Evolutionary conservation across 106 monocot genomes (phyloP).

Genomic region (Iris macrosiphon): DNA sequence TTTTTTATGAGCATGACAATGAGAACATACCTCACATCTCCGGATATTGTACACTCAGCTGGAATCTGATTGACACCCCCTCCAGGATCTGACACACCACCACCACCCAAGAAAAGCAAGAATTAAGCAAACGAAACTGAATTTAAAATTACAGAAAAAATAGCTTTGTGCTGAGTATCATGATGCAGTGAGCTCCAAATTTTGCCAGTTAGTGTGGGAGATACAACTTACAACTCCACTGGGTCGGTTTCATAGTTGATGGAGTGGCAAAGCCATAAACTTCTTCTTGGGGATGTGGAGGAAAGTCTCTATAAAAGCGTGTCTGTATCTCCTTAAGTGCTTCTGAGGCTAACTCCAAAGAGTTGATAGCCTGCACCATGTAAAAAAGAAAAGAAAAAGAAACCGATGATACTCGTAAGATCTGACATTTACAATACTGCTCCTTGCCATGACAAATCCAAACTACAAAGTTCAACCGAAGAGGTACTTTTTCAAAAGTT

Average conservation of each 20-base stretch:
- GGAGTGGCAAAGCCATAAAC: conserved; percentile 90
- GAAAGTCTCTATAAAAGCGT: conserved; percentile 83
- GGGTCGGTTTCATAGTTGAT: conserved; percentile 97
- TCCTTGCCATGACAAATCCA: too few relatives aligned
- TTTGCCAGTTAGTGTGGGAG: too few relatives aligned
- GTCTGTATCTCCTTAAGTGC: conserved; percentile 87
- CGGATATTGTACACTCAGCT: conserved; percentile 87
- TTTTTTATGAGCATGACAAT: too few relatives aligned
- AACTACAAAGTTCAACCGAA: too few relatives aligned
- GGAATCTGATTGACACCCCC: conserved; percentile 96
- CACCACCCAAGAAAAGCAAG: neutral
- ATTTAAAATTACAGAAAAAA: too few relatives aligned
- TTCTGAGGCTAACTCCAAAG: conserved; percentile 84
- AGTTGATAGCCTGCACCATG: conserved; percentile 72
- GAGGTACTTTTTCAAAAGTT: too few relatives aligned
- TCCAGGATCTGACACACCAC: conserved; percentile 88
- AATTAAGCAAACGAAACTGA: too few relatives aligned
- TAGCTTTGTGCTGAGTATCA: too few relatives aligned
- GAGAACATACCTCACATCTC: conserved; percentile 73
- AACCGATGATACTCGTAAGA: too few relatives aligned
- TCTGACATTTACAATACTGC: too few relatives aligned
- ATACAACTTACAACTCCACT: conserved; percentile 90
- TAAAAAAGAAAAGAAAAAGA: too few relatives aligned
- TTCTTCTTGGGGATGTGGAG: conserved; percentile 73
- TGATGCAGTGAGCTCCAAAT: too few relatives aligned